Percentiles rank a stretch among this genome's conserved stretches.
These are phyloP conservation scores for Pythium brachiatum DNA, from an alignment of 352 stramenopile genomes.

Conservation along the genomic window DNA sequence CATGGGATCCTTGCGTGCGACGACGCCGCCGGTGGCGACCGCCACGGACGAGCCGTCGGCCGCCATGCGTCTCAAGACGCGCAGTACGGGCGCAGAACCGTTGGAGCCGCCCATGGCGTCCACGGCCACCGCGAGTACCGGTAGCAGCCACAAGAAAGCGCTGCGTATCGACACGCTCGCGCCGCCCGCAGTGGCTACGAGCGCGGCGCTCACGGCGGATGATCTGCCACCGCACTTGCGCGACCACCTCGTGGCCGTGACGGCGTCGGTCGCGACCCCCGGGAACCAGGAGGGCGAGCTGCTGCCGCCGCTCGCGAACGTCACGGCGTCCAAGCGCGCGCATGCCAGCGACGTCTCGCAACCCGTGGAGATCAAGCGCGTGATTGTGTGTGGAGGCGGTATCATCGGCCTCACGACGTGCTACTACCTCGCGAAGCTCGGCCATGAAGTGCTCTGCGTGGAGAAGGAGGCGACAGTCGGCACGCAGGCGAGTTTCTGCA, in stretches of 20 bases:
- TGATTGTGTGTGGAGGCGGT: conserved; percentile 83
- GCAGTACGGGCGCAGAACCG: conserved; percentile 11
- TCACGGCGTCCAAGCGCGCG: conserved; percentile 56
- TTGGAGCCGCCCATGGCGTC: conserved; percentile 28
- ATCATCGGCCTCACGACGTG: conserved; percentile 84
- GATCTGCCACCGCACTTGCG: conserved; percentile 58
- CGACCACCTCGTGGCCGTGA: conserved; percentile 54
- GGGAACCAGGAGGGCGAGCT: conserved; percentile 38
- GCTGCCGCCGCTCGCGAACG: conserved; percentile 58
- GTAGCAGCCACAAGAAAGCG: conserved; percentile 7
- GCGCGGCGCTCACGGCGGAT: conserved; percentile 18
- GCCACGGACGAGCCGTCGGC: neutral
- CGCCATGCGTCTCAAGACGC: neutral
- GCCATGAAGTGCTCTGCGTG: conserved; percentile 84
- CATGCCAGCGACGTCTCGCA: conserved; percentile 8
- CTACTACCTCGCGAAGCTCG: conserved; percentile 83
- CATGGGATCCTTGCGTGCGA: conserved; percentile 27
- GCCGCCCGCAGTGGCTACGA: neutral
- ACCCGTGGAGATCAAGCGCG: conserved; percentile 50
- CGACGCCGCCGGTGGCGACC: conserved; percentile 15
- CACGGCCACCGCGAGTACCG: neutral
- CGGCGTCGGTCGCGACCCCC: conserved; percentile 7
- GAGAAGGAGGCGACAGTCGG: conserved; percentile 79
- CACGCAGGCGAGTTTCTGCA: conserved; percentile 79
- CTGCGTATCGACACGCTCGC: conserved; percentile 24